Evolutionary conservation across 768 basidiomycete species (phyloP), one percentile per base, ranked within the genome.

Genomic region (Rhodotorula paludigena): DNA sequence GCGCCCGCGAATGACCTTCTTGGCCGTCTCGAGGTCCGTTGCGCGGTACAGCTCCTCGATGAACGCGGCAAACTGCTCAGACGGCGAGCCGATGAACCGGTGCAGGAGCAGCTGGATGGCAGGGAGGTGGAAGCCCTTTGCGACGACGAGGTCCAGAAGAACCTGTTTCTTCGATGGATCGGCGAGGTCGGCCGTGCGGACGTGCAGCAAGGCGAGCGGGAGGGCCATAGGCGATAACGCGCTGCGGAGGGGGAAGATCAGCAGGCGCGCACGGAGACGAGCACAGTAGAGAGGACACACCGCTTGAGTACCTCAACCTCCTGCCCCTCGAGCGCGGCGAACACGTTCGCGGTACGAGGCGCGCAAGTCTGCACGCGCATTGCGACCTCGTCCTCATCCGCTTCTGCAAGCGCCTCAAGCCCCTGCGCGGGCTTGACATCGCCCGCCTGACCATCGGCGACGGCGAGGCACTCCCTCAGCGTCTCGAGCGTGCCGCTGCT

Each of bases 201-300:
- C 60, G 52, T 70, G 69, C 12, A 70, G 60, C 28, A 58, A 39
- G 38, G 44, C 60, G 53, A 70, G 57, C 3, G 57, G 36, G 33
- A 66, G 38, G 9, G 64, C 58, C 45, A 60, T 61, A 3, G 33
- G 32, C 0, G 45, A 16, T 5, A 66, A 5, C 6, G 32, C 18
- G 4, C 51, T 38, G 33, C 58, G 41, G 3, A 15, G 21, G 47
- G 45, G 20, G 10, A 23, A 7, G 11, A 12, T 30, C 39, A 54
- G 52, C 16, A n/a, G 30, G 28, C 1, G 18, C 18, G 32, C 21
- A 3, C 25, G 35, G 23, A n/a, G 23, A 6, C 20, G 30, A 3
- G 20, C 16, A 30, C n/a, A 47, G 42, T 11, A 12, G n/a, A 25
- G 14, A 49, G 36, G n/a, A 57, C 68, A 44, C 28, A 66, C 61